A percentile compares a stretch with the other conserved stretches of the same genome.
Evolutionary conservation across 768 basidiomycete species (phyloP).

Genomic region (Suillus placidus): DNA sequence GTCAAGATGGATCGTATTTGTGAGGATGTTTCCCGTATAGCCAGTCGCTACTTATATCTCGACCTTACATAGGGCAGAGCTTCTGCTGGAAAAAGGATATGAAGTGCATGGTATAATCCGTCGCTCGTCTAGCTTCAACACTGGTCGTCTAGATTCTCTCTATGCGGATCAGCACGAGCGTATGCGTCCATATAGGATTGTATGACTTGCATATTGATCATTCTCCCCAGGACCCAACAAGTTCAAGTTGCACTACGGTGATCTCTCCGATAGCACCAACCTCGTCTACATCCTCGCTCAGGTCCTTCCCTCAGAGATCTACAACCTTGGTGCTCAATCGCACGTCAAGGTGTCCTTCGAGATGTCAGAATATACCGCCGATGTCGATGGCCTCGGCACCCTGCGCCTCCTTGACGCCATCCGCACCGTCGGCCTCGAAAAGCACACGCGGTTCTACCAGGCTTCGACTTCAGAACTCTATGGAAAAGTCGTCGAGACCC

Average conservation of each 20-base stretch:
- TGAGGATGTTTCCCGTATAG: slow-evolving; percentile 39
- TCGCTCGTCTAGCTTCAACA: slow-evolving; percentile 98
- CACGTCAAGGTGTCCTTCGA: slow-evolving; percentile 99
- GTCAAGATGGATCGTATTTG: slow-evolving; percentile 96
- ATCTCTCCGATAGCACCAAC: slow-evolving; percentile 95
- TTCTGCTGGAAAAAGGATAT: slow-evolving; percentile 85
- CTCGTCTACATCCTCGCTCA: slow-evolving; percentile 95
- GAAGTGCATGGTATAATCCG: slow-evolving; percentile 95
- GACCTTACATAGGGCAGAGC: slow-evolving; percentile 61
- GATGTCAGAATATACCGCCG: slow-evolving; percentile 99
- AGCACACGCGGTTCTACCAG: slow-evolving; percentile 94
- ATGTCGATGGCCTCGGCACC: slow-evolving; percentile 94
- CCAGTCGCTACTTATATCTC: slow-evolving; percentile 10
- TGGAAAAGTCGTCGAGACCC: slow-evolving; percentile 94
- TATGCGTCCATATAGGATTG: slow-evolving; percentile 40
- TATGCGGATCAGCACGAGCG: slow-evolving; percentile 93
- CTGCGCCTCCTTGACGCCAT: slow-evolving; percentile 95
- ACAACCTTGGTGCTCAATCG: slow-evolving; percentile 97
- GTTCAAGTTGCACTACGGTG: slow-evolving; percentile 88
- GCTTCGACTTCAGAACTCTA: slow-evolving; percentile 97
- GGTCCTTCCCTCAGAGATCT: slow-evolving; percentile 94
- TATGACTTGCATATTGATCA: slow-evolving; percentile 5
- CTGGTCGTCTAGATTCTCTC: slow-evolving; percentile 90
- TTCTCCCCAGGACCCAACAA: slow-evolving; percentile 60
- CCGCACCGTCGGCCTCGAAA: slow-evolving; percentile 92